Base-by-base conservation (phyloP, 2,329 filamentous ascomycete species). In the Daldinia eschscholtzii region DNA sequence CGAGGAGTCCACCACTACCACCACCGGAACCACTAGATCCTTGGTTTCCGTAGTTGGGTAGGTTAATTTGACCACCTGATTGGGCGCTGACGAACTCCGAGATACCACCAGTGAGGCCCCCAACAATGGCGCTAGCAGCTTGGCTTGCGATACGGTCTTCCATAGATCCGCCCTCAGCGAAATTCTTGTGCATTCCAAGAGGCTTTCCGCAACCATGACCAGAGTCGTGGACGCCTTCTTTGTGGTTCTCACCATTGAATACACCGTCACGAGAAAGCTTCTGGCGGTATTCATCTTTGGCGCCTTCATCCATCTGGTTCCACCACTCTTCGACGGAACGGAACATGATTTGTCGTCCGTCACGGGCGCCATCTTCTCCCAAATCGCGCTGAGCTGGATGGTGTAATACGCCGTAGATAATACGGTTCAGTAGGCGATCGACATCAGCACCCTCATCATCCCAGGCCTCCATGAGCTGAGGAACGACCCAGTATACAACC, bases 391-490 rank as follows among this genome's bases (percentile, higher is more conserved):
- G 90, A 55, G 93, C 93, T 1, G 94, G 95, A 80, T 98, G 94
- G 76, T 97, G 93, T 79, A 98, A 88, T 39, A 97, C 90, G 67
- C 93, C 94, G 56, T 88, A 81, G 76, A 97, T 89, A 79, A 98
- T 94, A 69, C 91, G 89, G 77, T 91, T 88, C 72, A 96, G 84
- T 2, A 91, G 89, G 64, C 88, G 86, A 69, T 92, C 85, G 44
- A 93, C 82, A 74, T 97, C 92, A 64, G 86, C 83, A 63, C 81
- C 77, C 44, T 95, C 89, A 72, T 97, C 87, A 75, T 98, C 94
- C 89, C 94, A 97, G 75, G 91, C 92, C 39, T 92, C 84, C 83
- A 98, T 96, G 68, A 98, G 83, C 79, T 97, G 93, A 7, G 95
- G 95, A 13, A 97, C 93, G 23, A 91, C 91, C 93, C 94, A 98